Conservation (phyloP, 192 early-diverging fungal species). For the Glomus cerebriforme region DNA sequence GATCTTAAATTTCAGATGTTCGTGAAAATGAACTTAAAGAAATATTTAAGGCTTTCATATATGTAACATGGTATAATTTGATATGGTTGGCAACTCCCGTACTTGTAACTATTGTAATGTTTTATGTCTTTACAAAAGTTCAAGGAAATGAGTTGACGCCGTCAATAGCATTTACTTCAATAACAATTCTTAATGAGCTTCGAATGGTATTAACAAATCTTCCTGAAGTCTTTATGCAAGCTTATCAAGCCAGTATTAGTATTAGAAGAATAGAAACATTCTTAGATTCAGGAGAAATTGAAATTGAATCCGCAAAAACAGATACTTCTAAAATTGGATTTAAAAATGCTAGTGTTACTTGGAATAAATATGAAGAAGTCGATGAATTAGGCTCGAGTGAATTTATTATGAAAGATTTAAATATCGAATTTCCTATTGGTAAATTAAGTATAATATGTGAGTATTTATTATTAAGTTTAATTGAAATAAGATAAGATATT, state of each 20-base stretch:
- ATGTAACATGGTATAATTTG: conserved; percentile 36
- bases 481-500: conserved; percentile 16
- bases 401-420: conserved; percentile 66
- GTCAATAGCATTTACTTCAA: conserved; percentile 57
- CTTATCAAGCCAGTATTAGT: conserved; percentile 60
- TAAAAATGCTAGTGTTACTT: conserved; percentile 52
- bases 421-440: conserved; percentile 67
- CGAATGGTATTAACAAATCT: conserved; percentile 62
- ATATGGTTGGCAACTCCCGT: conserved; percentile 62
- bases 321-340: conserved; percentile 44
- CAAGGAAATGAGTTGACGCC: conserved; percentile 44
- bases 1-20: conserved; percentile 37
- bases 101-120: conserved; percentile 58
- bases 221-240: conserved; percentile 59
- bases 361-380: conserved; percentile 31
- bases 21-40: conserved; percentile 41
- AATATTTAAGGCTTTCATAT: conserved; percentile 31
- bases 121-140: conserved; percentile 60
- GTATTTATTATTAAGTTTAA: not conserved
- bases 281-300: conserved; percentile 69
- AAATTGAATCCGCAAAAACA: conserved; percentile 12
- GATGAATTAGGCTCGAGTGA: conserved; percentile 13
- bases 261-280: conserved; percentile 73
- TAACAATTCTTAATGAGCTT: conserved; percentile 72
- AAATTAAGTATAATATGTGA: conserved; percentile 73